Percentiles rank a stretch among this genome's conserved stretches.
These are phyloP conservation scores for Talaromyces proteolyticus DNA, from an alignment of 495 filamentous ascomycete species.

Conservation along the genomic window DNA sequence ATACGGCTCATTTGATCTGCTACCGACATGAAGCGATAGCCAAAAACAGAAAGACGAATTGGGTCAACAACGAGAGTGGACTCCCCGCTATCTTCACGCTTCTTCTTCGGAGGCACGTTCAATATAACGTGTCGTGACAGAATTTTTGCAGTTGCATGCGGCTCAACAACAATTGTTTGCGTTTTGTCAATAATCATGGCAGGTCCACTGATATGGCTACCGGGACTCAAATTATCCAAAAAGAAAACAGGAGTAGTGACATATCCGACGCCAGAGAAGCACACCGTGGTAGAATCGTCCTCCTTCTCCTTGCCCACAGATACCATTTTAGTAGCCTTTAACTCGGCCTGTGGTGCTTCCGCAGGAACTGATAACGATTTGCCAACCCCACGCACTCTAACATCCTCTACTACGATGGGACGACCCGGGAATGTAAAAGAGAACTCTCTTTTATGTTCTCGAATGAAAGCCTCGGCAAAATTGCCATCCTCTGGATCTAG, in stretches of 20 bases:
- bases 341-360: constrained; percentile 12
- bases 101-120: constrained; percentile 43
- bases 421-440: constrained; percentile 51
- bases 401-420: constrained; percentile 45
- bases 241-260: constrained; percentile 80
- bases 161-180: constrained; percentile 93
- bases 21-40: constrained; percentile 97
- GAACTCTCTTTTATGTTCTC: constrained; percentile 46
- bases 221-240: constrained; percentile 67
- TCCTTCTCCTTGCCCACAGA: constrained; percentile 21
- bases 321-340: constrained; percentile 33
- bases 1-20: constrained; percentile 97
- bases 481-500: constrained; percentile 37
- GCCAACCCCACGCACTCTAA: constrained; percentile 66
- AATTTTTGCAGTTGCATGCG: constrained; percentile 52
- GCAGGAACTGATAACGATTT: constrained; percentile 49
- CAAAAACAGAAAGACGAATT: constrained; percentile 93
- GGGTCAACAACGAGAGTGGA: constrained; percentile 72
- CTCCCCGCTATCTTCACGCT: constrained; percentile 8
- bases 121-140: constrained; percentile 42
- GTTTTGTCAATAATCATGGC: constrained; percentile 92
- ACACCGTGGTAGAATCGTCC: constrained; percentile 25
- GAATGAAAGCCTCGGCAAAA: constrained; percentile 37
- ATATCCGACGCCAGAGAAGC: constrained; percentile 18
- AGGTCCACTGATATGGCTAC: constrained; percentile 73